Base-by-base conservation (phyloP, 768 basidiomycete genomes). In the Psilocybe azurescens region DNA sequence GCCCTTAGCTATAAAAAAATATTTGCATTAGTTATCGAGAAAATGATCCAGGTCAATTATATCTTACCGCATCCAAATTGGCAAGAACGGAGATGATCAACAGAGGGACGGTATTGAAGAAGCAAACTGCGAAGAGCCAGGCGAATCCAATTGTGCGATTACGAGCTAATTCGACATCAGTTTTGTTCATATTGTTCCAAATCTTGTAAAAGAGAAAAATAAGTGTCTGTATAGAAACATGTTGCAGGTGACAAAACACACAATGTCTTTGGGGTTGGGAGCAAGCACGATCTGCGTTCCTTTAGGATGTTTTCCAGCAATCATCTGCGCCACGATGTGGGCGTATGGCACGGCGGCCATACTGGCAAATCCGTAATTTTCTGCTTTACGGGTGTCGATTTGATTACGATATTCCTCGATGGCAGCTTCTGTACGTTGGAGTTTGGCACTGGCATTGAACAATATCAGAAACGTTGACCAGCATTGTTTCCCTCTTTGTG, bases 61-160 rank as follows among this genome's bases (percentile, higher is more conserved):
- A 24, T 67, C 89, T 56, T 68, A 94, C 90, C 41, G 89, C 83
- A 53, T 89, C 83, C 79, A 99, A 81, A 78, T 99, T 99, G 67
- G 97, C 95, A 54, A 97, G 79, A 64, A 94, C 79, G 11, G 97
- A 96, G 65, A 99, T 95, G 65, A 93, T 79, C 71, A 96, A 86
- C 16, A 99, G 79, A 18, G 97, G 97, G 9, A 97, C 80, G 38
- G 95, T 98, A 80, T 99, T 96, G 80, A 99, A 86, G 79, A 95
- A 95, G 75, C 94, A 96, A 52, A 98, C 87, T 32, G 87, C 69
- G 20, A 83, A 78, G 56, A 99, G 84, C 75, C 90, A 84, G 39
- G 90, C 61, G 75, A 93, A 92, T n/a, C 97, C 97, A 28, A 91
- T 76, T 33, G 81, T 76, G 68, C 82, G 85, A 74, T 91, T 90